phyloP scores from a whole-genome alignment of 345 rosid genomes.

The Lepidium sativum region DNA sequence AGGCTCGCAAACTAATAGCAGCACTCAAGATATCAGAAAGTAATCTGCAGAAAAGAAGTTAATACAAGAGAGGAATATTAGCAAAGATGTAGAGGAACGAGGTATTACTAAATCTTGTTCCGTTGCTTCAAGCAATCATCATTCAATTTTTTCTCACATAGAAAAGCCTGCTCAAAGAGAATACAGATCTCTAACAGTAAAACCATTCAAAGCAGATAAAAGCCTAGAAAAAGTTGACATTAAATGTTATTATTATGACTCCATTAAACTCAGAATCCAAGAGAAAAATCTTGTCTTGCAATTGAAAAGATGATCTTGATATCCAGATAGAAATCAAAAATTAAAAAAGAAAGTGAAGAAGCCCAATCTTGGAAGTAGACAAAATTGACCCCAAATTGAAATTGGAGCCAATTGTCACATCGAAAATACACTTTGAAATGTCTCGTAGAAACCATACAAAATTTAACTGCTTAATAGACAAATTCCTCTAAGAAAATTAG shows the following conservation, averaged over 20 bases:
- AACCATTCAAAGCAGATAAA: background rate
- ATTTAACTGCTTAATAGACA: background rate
- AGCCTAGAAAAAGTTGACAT: background rate
- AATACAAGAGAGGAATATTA: background rate
- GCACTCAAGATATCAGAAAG: background rate
- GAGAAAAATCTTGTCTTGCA: background rate
- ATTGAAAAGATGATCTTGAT: background rate
- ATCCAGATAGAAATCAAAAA: background rate
- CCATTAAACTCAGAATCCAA: background rate
- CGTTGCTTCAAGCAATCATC: background rate
- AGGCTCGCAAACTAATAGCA: background rate
- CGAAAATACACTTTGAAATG: background rate
- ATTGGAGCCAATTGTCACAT: background rate
- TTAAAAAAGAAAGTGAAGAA: background rate
- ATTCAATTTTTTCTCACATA: background rate
- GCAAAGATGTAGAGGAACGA: background rate
- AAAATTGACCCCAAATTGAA: background rate
- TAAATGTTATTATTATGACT: background rate
- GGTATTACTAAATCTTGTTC: background rate
- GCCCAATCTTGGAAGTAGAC: background rate
- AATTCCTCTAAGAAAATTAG: background rate
- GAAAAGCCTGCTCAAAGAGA: background rate
- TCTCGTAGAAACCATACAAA: background rate
- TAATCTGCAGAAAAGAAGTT: background rate
- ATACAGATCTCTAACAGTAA: background rate